Evolutionary conservation across 2,329 filamentous ascomycete genomes (phyloP), one percentile per base, ranked within the genome.

Genomic region (Aspergillus ibericus): DNA sequence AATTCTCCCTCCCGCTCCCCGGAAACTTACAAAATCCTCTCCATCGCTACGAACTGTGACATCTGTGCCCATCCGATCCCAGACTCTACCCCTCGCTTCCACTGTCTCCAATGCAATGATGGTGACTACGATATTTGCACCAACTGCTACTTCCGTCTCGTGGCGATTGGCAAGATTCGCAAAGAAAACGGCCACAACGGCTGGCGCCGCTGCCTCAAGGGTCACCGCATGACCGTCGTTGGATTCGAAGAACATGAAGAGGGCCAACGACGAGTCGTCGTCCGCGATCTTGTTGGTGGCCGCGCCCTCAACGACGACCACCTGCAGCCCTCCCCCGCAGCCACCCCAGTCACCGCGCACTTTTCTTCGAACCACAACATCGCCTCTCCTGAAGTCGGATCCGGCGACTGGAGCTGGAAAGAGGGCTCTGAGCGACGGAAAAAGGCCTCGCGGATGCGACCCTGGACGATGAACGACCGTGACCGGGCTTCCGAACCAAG

Each of bases 101-200:
- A 97, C 76, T 98, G 93, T 75, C 88, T 86, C 50, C 78, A 82
- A 53, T 96, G 92, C 74, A 86, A 85, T 53, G 80, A 83, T 29
- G 92, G 92, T n/a, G 90, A 96, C 72, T 96, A 95, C 73, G 91
- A 97, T 66, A 85, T 96, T 49, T 97, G 93, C 76, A 82, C 82
- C 16, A 79, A 82, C 4, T 97, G 93, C 79, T 97, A 97, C 73
- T 78, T 83, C 51, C 83, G 83, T 48, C 81, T 93, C 7, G 83
- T 90, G 1, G 76, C 80, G 1, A 82, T 82, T 0, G 83, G 84
- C 8, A 85, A 85, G 47, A 87, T 97, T 61, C 87, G 85, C 56
- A 78, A 80, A 16, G 89, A 93, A 60, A 92, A 96, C 64, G 92
- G 93, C 0, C 82, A 86, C 4, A 82, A 81, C 10, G 93, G 93